Conservation (phyloP, 805 yeast genomes). For the Ogataea degrootiae region DNA sequence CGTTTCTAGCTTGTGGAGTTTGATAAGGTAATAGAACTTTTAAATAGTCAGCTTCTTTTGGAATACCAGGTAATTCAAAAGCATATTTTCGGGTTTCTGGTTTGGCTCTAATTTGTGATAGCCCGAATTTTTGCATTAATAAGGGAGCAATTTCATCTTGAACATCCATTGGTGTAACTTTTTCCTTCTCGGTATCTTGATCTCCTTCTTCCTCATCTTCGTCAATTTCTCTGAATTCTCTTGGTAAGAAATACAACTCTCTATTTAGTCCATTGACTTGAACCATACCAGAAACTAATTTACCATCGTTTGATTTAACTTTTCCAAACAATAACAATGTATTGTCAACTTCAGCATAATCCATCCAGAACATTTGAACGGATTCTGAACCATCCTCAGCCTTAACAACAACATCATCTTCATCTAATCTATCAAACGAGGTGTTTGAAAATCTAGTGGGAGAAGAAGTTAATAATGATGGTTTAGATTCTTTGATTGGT, state of each 20-base stretch:
- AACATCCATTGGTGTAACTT: slow-evolving; percentile 57
- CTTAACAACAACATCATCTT: slow-evolving; percentile 31
- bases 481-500: slow-evolving; percentile 12
- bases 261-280: slow-evolving; percentile 67
- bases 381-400: slow-evolving; percentile 28
- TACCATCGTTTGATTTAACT: slow-evolving; percentile 52
- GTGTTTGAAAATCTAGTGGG: slow-evolving; percentile 21
- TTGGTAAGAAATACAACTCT: slow-evolving; percentile 75
- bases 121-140: slow-evolving; percentile 56
- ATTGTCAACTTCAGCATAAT: slow-evolving; percentile 73
- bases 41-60: slow-evolving; percentile 74
- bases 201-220: slow-evolving; percentile 27
- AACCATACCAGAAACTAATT: slow-evolving; percentile 66
- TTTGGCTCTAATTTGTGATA: slow-evolving; percentile 61
- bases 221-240: slow-evolving; percentile 30
- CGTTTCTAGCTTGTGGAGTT: slow-evolving; percentile 48
- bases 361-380: slow-evolving; percentile 84
- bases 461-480: slow-evolving; percentile 15
- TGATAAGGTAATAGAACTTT: slow-evolving; percentile 72
- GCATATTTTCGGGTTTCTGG: slow-evolving; percentile 78
- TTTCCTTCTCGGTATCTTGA: slow-evolving; percentile 20
- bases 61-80: slow-evolving; percentile 78
- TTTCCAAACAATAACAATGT: slow-evolving; percentile 78
- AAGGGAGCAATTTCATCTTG: slow-evolving; percentile 72
- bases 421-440: slow-evolving; percentile 29